Percentiles rank a stretch among this genome's conserved stretches.
Evolutionary conservation across 345 rosid genomes (phyloP).

Genomic region (Crucihimalaya himalaica): DNA sequence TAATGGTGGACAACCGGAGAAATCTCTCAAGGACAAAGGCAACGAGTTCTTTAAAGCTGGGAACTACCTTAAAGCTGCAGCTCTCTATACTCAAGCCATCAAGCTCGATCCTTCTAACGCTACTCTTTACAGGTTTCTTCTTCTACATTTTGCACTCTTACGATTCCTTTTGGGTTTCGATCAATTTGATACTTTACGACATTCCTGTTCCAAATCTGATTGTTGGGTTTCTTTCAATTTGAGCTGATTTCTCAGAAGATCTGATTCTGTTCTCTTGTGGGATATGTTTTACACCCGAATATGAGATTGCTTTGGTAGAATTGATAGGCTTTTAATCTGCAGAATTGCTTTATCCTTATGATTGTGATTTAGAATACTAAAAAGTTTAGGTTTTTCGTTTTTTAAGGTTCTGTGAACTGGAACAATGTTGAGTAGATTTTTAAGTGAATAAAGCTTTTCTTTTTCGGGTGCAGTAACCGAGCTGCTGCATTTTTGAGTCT

Average conservation of each 20-base stretch:
- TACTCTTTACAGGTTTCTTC: constrained; percentile 75
- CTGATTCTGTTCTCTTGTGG: constrained; percentile 7
- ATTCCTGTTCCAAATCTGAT: neutral
- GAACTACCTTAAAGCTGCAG: constrained; percentile 96
- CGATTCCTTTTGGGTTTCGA: neutral
- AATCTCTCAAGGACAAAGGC: constrained; percentile 83
- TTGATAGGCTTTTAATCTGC: neutral
- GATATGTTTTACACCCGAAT: neutral
- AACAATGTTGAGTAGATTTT: neutral
- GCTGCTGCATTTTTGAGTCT: constrained; percentile 93
- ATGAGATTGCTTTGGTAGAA: neutral
- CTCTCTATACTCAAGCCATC: constrained; percentile 95
- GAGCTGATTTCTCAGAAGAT: constrained; percentile 4
- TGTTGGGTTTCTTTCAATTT: neutral
- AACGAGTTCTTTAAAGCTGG: constrained; percentile 96
- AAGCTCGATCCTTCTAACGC: constrained; percentile 92
- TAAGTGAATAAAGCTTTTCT: neutral
- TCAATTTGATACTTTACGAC: constrained; percentile 8
- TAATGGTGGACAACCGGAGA: constrained; percentile 48
- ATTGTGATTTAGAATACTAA: neutral
- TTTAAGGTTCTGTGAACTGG: constrained; percentile 13
- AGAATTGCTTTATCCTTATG: neutral
- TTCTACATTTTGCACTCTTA: neutral
- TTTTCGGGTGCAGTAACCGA: constrained; percentile 62
- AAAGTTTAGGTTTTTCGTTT: neutral